These are phyloP conservation scores for Penicillium egyptiacum DNA, from an alignment of 495 filamentous ascomycete species.

Conservation along the genomic window DNA sequence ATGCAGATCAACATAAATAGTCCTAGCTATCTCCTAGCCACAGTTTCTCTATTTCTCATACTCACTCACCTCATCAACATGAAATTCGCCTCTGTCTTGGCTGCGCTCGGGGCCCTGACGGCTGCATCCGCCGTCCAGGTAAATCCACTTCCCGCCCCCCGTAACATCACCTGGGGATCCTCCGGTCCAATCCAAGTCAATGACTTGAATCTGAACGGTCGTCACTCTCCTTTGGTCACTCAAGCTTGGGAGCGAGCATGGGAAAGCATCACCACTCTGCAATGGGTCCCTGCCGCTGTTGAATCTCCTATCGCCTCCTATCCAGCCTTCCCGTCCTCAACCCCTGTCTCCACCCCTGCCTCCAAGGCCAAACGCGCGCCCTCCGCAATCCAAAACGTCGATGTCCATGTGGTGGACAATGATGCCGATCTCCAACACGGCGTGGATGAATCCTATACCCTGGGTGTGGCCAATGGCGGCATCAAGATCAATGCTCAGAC, in stretches of 20 bases:
- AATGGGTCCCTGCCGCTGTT: slow-evolving; percentile 54
- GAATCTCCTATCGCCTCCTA: slow-evolving; percentile 51
- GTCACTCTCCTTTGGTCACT: slow-evolving; percentile 30
- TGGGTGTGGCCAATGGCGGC: slow-evolving; percentile 40
- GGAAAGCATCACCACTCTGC: slow-evolving; percentile 42
- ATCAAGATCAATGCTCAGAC: slow-evolving; percentile 51
- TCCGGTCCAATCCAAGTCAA: slow-evolving; percentile 48
- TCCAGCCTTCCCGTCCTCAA: slow-evolving; percentile 46
- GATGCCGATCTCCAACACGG: slow-evolving; percentile 51
- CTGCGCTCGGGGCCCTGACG: slow-evolving; percentile 29
- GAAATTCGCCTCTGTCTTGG: slow-evolving; percentile 31
- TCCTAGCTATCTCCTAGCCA: slow-evolving; percentile 1
- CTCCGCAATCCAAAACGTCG: slow-evolving; percentile 31
- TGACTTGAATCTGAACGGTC: slow-evolving; percentile 28
- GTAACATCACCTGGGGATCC: slow-evolving; percentile 53
- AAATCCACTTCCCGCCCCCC: slow-evolving; percentile 56
- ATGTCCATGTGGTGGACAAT: slow-evolving; percentile 42
- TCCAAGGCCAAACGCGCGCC: slow-evolving; percentile 39
- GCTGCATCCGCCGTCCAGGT: slow-evolving; percentile 46
- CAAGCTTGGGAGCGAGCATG: slow-evolving; percentile 52
- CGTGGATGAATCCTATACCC: slow-evolving; percentile 59
- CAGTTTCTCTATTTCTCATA: slow-evolving; percentile 1
- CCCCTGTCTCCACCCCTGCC: slow-evolving; percentile 30
- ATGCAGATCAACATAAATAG: slow-evolving; percentile 25
- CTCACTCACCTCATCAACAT: slow-evolving; percentile 23